Conservation (phyloP, 2,329 filamentous ascomycete genomes). For the Epichloe sibirici region DNA sequence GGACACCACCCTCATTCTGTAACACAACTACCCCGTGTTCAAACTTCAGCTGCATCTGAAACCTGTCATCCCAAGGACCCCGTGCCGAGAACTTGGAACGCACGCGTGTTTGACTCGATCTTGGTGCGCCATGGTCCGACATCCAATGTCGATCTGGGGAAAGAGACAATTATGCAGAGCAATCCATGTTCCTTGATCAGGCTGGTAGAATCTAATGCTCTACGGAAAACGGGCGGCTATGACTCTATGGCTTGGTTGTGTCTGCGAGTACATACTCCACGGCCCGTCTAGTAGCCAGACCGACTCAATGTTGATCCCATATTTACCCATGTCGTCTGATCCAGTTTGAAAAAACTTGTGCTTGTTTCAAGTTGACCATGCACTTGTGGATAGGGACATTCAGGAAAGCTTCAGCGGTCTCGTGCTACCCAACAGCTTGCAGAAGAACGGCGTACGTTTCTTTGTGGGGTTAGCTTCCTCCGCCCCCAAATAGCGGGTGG, state of each 20-base stretch:
- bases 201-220: background rate
- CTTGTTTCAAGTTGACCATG: background rate
- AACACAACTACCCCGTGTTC: background rate
- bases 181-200: background rate
- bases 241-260: background rate
- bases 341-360: background rate
- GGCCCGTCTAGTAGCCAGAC: background rate
- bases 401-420: background rate
- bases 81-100: background rate
- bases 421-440: background rate
- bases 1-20: background rate
- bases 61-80: background rate
- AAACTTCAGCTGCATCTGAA: background rate
- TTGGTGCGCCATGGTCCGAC: background rate
- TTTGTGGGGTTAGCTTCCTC: no score
- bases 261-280: background rate
- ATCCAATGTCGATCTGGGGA: background rate
- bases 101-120: background rate
- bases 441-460: background rate
- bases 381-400: background rate
- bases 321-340: background rate
- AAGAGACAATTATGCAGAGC: background rate
- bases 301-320: background rate
- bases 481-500: no score
- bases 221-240: no score